Conservation (phyloP, 1,139 yeast species). For the Debaryomyces psychrophilus region DNA sequence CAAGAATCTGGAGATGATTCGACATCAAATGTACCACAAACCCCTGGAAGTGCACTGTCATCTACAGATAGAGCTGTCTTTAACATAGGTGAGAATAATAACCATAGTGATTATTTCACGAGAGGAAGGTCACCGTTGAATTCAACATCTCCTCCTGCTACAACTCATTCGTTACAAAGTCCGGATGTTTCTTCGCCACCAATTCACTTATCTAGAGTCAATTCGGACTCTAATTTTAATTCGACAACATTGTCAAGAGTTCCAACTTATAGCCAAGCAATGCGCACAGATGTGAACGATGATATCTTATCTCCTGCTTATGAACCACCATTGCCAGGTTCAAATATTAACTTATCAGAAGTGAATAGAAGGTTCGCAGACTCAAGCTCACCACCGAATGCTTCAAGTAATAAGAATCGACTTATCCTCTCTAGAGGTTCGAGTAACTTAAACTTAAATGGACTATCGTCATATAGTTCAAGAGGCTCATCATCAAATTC, state of each 20-base stretch:
- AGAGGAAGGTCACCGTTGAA: constrained; percentile 4
- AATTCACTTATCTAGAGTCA: constrained; percentile 59
- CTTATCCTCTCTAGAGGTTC: constrained; percentile 25
- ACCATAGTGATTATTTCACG: constrained; percentile 18
- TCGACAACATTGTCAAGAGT: constrained; percentile 56
- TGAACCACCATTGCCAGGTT: constrained; percentile 55
- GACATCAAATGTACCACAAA: constrained; percentile 10
- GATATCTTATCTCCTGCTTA: constrained; percentile 67
- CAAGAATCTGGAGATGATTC: constrained; percentile 27
- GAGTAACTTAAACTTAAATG: constrained; percentile 24
- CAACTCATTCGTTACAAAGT: constrained; percentile 24
- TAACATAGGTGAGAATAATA: constrained; percentile 43
- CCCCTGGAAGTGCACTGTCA: background rate
- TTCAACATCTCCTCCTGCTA: constrained; percentile 11
- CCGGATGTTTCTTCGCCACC: constrained; percentile 55
- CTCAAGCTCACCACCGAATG: constrained; percentile 8
- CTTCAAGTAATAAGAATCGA: constrained; percentile 13
- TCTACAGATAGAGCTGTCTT: constrained; percentile 42
- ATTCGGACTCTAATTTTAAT: constrained; percentile 40
- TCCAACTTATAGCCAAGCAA: constrained; percentile 83
- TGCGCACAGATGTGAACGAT: constrained; percentile 49
- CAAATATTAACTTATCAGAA: constrained; percentile 36
- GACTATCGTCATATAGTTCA: constrained; percentile 13
- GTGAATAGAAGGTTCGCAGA: constrained; percentile 29
- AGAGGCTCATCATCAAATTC: constrained; percentile 25